phyloP scores from a whole-genome alignment of 176 grass and related monocot species.

The Oryza australiensis region DNA sequence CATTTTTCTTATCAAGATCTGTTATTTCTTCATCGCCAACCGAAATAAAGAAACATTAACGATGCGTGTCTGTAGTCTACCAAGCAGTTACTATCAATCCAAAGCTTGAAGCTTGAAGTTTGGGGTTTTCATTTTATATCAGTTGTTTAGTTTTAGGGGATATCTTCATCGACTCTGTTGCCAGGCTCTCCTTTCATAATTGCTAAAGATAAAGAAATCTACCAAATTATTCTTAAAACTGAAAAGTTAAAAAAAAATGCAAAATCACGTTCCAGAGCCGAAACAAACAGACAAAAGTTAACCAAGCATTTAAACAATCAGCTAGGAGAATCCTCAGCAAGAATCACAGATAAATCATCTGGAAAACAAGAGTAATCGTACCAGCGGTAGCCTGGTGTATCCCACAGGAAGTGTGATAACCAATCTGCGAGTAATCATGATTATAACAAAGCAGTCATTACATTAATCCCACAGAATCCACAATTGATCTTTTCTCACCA shows the following conservation, averaged over 20 bases:
- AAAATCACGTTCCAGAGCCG: background rate
- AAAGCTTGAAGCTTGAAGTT: background rate
- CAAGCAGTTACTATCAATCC: background rate
- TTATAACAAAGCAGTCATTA: background rate
- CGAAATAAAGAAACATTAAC: background rate
- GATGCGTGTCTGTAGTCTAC: background rate
- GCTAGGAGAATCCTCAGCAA: background rate
- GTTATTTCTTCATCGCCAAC: background rate
- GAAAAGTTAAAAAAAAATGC: background rate
- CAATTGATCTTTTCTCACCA: background rate
- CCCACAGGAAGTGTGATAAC: background rate
- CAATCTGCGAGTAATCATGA: slow-evolving; percentile 27
- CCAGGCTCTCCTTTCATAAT: background rate
- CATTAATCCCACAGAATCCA: background rate
- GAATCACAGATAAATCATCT: background rate
- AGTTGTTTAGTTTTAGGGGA: background rate
- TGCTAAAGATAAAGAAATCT: background rate
- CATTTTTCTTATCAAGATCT: background rate
- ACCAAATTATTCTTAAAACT: background rate
- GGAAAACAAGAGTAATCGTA: background rate
- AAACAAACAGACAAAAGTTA: background rate
- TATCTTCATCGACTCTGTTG: background rate
- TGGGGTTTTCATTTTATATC: background rate
- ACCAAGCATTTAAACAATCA: background rate
- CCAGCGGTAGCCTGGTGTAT: background rate